These are phyloP conservation scores for Helotiales sp. DNA, from an alignment of 2,329 filamentous ascomycete genomes.

Conservation along the genomic window DNA sequence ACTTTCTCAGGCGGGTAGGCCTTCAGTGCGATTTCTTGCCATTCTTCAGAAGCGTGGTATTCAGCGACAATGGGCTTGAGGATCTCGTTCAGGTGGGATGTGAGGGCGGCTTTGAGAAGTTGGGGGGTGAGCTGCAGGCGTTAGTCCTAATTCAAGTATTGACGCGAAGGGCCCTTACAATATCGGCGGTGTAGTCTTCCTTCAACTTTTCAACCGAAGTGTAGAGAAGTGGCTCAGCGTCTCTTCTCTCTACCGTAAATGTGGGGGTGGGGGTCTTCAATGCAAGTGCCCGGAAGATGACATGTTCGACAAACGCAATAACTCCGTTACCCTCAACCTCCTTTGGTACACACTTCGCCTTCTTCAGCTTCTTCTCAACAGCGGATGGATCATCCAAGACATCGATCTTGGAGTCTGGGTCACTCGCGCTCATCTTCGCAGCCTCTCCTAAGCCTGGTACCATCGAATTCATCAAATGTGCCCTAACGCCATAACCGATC, in stretches of 20 bases:
- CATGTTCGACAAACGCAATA: constrained; percentile 83
- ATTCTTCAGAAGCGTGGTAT: constrained; percentile 73
- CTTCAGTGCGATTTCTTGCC: constrained; percentile 76
- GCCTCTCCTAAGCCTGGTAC: constrained; percentile 80
- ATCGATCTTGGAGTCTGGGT: constrained; percentile 85
- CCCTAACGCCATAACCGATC: constrained; percentile 76
- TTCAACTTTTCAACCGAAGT: constrained; percentile 74
- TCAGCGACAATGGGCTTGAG: constrained; percentile 78
- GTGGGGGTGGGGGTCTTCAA: constrained; percentile 61
- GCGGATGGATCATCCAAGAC: constrained; percentile 79
- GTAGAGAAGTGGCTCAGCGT: constrained; percentile 80
- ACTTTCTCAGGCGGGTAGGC: constrained; percentile 86
- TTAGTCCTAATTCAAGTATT: constrained; percentile 12
- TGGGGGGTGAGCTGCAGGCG: constrained; percentile 74
- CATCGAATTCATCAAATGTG: constrained; percentile 85
- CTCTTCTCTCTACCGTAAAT: constrained; percentile 73
- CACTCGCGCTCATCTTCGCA: constrained; percentile 85
- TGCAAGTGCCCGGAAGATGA: constrained; percentile 78
- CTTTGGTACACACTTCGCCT: constrained; percentile 79
- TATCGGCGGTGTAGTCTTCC: constrained; percentile 79
- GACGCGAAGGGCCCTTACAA: constrained; percentile 55
- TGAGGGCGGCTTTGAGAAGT: constrained; percentile 82
- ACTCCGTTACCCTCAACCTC: constrained; percentile 85
- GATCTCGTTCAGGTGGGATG: constrained; percentile 73
- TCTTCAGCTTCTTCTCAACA: constrained; percentile 83